These are phyloP conservation scores for Sodiomyces alkalinus DNA, from an alignment of 2,329 filamentous ascomycete genomes.

Conservation along the genomic window DNA sequence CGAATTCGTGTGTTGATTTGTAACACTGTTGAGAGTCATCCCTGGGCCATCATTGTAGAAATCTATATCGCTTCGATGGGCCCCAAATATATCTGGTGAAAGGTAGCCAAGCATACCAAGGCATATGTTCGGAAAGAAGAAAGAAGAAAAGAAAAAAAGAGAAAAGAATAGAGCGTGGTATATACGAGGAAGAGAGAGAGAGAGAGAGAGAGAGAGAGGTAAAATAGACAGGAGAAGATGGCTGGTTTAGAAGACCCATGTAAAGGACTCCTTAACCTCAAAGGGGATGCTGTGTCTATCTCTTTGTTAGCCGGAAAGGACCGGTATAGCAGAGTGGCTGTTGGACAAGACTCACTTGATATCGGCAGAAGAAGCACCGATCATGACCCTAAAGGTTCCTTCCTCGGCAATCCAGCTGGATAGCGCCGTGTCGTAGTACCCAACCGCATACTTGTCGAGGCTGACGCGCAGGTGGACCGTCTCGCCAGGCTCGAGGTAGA, in stretches of 20 bases:
- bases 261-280: constrained; percentile 48
- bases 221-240: not conserved
- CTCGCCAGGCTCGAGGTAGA: constrained; percentile 40
- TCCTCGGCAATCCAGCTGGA: constrained; percentile 51
- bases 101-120: too few species aligned
- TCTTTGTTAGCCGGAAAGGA: not conserved
- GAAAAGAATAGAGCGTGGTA: not conserved
- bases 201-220: too few species aligned
- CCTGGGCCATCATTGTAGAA: too few species aligned
- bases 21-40: too few species aligned
- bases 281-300: constrained; percentile 24
- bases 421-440: constrained; percentile 47
- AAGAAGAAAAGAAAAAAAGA: not conserved
- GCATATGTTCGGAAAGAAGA: too few species aligned
- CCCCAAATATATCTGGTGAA: too few species aligned
- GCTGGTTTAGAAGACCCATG: constrained; percentile 41
- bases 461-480: constrained; percentile 30
- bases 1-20: too few species aligned
- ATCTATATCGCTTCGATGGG: too few species aligned
- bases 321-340: not conserved
- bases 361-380: constrained; percentile 47
- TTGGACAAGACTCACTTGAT: constrained; percentile 27
- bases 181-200: not conserved
- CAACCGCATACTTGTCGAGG: constrained; percentile 34
- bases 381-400: constrained; percentile 42